Conservation (phyloP, 805 yeast species). For the Kodamaea jinghongensis region DNA sequence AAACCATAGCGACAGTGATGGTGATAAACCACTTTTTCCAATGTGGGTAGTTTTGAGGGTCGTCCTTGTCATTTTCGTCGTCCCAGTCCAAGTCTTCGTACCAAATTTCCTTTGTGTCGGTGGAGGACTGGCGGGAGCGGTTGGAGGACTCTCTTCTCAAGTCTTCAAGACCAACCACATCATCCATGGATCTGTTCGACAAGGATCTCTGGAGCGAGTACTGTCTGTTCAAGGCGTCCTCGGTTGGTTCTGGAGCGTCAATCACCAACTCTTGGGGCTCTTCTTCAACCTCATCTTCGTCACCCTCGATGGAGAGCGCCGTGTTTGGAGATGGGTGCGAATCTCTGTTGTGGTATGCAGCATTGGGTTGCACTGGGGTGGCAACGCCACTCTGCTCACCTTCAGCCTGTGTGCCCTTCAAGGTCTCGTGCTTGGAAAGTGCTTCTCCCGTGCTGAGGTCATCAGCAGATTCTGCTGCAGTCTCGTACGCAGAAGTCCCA, state of each 20-base stretch:
- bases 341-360: not conserved
- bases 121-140: not conserved
- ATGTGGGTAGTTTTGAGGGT: constrained; percentile 68
- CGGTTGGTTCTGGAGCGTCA: constrained; percentile 4
- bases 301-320: constrained; percentile 2
- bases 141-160: constrained; percentile 6
- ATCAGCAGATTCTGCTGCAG: constrained; percentile 27
- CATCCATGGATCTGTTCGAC: constrained; percentile 18
- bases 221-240: constrained; percentile 14
- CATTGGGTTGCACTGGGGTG: not conserved
- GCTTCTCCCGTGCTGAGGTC: not conserved
- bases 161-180: constrained; percentile 15
- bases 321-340: not conserved
- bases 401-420: constrained; percentile 3
- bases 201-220: constrained; percentile 19
- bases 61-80: constrained; percentile 54
- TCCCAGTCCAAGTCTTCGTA: constrained; percentile 51
- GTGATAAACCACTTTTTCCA: constrained; percentile 66
- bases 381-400: not conserved
- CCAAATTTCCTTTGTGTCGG: not conserved
- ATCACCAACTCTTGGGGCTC: constrained; percentile 1
- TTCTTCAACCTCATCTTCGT: not conserved
- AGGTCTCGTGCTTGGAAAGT: not conserved
- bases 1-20: constrained; percentile 59
- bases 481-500: constrained; percentile 31